Evolutionary conservation across 345 rosid genomes (phyloP).

Genomic region (Sisymbrium altissimum): DNA sequence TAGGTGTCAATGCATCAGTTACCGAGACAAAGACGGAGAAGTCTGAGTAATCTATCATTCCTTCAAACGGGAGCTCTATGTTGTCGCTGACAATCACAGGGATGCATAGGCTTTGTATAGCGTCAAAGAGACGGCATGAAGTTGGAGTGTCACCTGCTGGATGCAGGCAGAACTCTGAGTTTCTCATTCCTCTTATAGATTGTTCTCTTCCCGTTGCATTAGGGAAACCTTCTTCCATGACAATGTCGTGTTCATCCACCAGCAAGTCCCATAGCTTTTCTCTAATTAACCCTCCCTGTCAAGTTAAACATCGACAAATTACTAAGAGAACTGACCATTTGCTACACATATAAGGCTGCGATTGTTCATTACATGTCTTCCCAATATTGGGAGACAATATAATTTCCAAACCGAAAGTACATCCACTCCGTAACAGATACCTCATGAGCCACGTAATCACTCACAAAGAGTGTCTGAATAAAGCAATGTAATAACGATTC

Average conservation of each 20-base stretch:
- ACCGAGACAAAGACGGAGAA: slow-evolving; percentile 75
- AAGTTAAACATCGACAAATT: no score
- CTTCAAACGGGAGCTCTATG: slow-evolving; percentile 92
- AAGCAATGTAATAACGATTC: background rate
- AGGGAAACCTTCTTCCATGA: slow-evolving; percentile 98
- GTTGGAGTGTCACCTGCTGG: slow-evolving; percentile 98
- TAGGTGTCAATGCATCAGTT: slow-evolving; percentile 68
- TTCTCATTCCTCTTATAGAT: slow-evolving; percentile 86
- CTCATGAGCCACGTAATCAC: no score
- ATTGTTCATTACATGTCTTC: no score
- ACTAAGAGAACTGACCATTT: no score
- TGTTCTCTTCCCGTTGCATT: slow-evolving; percentile 90
- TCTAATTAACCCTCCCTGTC: slow-evolving; percentile 79
- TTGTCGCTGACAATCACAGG: slow-evolving; percentile 85
- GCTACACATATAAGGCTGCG: no score
- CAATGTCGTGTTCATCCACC: slow-evolving; percentile 47
- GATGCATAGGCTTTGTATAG: slow-evolving; percentile 91
- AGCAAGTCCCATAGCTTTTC: slow-evolving; percentile 86
- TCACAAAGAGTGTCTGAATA: background rate
- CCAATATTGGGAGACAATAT: background rate
- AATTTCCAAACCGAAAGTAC: background rate
- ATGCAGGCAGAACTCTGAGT: slow-evolving; percentile 90
- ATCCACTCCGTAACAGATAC: background rate
- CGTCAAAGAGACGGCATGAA: slow-evolving; percentile 93
- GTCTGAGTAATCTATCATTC: slow-evolving; percentile 66